Evolutionary conservation across 2,329 filamentous ascomycete species (phyloP).

Genomic region (Trichoderma semiorbis): DNA sequence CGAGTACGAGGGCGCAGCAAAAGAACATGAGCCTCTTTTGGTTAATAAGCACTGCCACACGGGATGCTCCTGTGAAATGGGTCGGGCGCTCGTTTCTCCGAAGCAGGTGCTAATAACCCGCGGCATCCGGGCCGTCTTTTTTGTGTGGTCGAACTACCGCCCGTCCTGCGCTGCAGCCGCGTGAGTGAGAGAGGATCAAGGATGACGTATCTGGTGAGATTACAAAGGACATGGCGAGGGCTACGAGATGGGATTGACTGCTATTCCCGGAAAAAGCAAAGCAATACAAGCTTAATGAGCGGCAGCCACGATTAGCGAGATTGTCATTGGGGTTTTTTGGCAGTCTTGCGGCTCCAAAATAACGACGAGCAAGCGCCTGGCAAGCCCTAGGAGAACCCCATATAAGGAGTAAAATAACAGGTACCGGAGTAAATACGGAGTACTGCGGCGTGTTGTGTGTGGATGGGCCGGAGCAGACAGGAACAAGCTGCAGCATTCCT

Average conservation of each 20-base stretch:
- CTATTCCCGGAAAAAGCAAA: background rate
- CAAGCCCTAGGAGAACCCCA: background rate
- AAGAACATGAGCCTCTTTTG: background rate
- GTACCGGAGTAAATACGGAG: background rate
- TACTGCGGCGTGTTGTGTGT: background rate
- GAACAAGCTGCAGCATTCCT: background rate
- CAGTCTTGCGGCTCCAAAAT: background rate
- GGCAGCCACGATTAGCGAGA: conserved; percentile 13
- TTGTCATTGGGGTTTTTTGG: background rate
- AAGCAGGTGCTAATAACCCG: background rate
- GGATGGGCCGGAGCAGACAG: background rate
- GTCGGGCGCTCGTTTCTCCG: conserved; percentile 16
- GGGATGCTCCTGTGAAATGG: background rate
- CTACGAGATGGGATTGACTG: background rate
- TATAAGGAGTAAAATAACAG: background rate
- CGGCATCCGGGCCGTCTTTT: background rate
- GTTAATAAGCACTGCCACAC: conserved; percentile 11
- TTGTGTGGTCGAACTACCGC: background rate
- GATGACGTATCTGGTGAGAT: background rate
- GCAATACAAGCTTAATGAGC: background rate
- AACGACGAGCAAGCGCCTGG: background rate
- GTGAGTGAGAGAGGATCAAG: background rate
- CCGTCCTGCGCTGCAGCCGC: background rate
- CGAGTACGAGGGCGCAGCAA: conserved; percentile 9
- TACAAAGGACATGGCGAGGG: background rate